These are phyloP conservation scores for Phaeomoniella chlamydospora DNA, from an alignment of 2,329 filamentous ascomycete genomes.

Conservation along the genomic window DNA sequence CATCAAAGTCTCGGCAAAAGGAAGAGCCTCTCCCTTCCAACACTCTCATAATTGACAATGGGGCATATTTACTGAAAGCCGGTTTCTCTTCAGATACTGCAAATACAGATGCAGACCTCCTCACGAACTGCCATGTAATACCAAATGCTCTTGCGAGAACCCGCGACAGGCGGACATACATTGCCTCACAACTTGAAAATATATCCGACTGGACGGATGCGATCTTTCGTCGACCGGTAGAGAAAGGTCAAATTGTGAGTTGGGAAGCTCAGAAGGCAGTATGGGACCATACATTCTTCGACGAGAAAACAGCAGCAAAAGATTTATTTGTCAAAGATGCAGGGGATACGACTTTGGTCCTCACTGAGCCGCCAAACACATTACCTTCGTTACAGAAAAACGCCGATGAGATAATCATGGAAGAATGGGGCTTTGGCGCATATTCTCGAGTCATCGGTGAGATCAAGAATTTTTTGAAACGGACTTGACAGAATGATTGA, in stretches of 20 bases:
- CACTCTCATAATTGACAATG: conserved; percentile 87
- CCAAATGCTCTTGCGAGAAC: conserved; percentile 83
- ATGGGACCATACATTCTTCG: conserved; percentile 82
- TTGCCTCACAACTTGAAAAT: conserved; percentile 61
- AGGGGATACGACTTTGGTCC: conserved; percentile 63
- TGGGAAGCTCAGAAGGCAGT: conserved; percentile 95
- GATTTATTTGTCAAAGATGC: conserved; percentile 41
- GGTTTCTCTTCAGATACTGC: conserved; percentile 47
- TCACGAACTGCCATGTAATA: conserved; percentile 47
- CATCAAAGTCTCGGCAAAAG: conserved; percentile 36
- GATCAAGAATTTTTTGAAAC: background rate
- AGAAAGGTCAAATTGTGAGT: conserved; percentile 89
- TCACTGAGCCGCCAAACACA: conserved; percentile 76
- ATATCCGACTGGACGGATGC: conserved; percentile 86
- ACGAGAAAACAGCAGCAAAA: conserved; percentile 47
- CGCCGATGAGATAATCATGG: conserved; percentile 92
- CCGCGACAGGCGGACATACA: conserved; percentile 62
- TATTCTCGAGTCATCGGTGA: conserved; percentile 63
- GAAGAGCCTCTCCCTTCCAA: conserved; percentile 38
- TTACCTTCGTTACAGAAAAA: conserved; percentile 71
- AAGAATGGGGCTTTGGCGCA: conserved; percentile 85
- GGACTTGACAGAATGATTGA: background rate
- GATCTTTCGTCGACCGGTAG: conserved; percentile 72
- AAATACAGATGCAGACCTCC: conserved; percentile 23
- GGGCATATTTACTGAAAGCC: conserved; percentile 80